Evolutionary conservation across 192 early-diverging fungal species (phyloP).

Genomic region (Backusella mclennaniae): DNA sequence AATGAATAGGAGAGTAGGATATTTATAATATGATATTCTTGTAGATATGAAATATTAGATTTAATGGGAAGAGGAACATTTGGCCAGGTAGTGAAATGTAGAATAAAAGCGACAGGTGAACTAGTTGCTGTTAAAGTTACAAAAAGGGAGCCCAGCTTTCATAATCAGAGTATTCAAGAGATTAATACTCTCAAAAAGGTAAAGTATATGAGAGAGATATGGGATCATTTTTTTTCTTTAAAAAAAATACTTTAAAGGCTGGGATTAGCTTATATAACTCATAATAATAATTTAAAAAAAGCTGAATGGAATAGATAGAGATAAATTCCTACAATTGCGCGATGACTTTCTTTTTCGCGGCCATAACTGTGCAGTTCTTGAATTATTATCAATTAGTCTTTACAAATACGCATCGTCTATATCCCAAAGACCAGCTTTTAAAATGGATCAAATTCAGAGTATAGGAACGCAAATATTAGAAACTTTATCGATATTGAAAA

Average conservation of each 20-base stretch:
- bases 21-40: neutral
- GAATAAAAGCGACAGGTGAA: constrained; percentile 84
- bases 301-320: constrained; percentile 77
- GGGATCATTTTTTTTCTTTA: neutral
- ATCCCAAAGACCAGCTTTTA: constrained; percentile 77
- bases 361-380: constrained; percentile 94
- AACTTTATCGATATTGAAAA: constrained; percentile 76
- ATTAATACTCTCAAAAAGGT: constrained; percentile 86
- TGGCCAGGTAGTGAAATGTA: constrained; percentile 97
- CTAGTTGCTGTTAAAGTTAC: constrained; percentile 94
- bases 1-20: neutral
- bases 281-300: constrained; percentile 69
- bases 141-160: constrained; percentile 95
- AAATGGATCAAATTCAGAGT: constrained; percentile 85
- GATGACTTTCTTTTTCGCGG: constrained; percentile 90
- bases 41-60: constrained; percentile 86
- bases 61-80: constrained; percentile 97
- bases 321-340: constrained; percentile 83
- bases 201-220: neutral
- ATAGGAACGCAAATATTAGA: constrained; percentile 91
- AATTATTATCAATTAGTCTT: constrained; percentile 91
- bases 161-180: constrained; percentile 94
- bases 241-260: neutral
- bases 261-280: neutral
- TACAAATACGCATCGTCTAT: constrained; percentile 65